Percentiles rank a stretch among this genome's conserved stretches.
These are phyloP conservation scores for Salisapilia sapeloensis DNA, from an alignment of 352 stramenopile species.

Conservation along the genomic window DNA sequence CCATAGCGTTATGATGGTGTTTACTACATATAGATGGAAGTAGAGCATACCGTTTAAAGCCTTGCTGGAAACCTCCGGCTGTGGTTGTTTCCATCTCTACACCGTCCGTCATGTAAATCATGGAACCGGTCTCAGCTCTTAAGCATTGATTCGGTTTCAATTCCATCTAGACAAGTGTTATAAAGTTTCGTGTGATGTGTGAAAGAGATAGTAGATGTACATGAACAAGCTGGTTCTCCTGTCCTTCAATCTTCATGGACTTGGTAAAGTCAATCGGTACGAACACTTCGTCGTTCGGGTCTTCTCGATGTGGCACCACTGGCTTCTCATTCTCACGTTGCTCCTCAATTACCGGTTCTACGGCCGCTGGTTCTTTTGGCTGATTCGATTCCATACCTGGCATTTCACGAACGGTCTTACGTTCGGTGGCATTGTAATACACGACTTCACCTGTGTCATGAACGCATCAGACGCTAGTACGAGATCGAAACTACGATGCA, in stretches of 20 bases:
- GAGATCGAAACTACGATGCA: not conserved
- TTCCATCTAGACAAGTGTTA: slow-evolving; percentile 29
- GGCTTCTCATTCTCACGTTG: slow-evolving; percentile 3
- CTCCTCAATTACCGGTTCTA: not conserved
- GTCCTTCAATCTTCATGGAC: slow-evolving; percentile 55
- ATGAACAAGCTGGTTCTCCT: slow-evolving; percentile 76
- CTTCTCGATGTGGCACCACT: slow-evolving; percentile 7
- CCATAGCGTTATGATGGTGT: not conserved
- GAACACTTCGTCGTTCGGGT: slow-evolving; percentile 36
- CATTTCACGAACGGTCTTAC: slow-evolving; percentile 37
- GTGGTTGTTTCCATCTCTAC: slow-evolving; percentile 85
- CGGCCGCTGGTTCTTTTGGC: not conserved
- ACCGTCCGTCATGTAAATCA: slow-evolving; percentile 93
- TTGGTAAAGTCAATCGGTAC: slow-evolving; percentile 74
- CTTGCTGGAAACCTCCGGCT: slow-evolving; percentile 78
- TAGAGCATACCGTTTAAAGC: slow-evolving; percentile 66
- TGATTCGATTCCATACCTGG: slow-evolving; percentile 10
- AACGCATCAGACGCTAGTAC: not conserved
- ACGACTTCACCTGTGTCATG: slow-evolving; percentile 24
- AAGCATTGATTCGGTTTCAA: slow-evolving; percentile 84
- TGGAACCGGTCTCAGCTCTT: slow-evolving; percentile 83
- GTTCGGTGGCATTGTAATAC: slow-evolving; percentile 41
- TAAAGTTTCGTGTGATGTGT: not conserved
- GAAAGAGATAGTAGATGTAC: slow-evolving; percentile 8
- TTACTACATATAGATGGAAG: slow-evolving; percentile 42